These are phyloP conservation scores for Botrytis deweyae DNA, from an alignment of 2,329 filamentous ascomycete species.

Conservation along the genomic window DNA sequence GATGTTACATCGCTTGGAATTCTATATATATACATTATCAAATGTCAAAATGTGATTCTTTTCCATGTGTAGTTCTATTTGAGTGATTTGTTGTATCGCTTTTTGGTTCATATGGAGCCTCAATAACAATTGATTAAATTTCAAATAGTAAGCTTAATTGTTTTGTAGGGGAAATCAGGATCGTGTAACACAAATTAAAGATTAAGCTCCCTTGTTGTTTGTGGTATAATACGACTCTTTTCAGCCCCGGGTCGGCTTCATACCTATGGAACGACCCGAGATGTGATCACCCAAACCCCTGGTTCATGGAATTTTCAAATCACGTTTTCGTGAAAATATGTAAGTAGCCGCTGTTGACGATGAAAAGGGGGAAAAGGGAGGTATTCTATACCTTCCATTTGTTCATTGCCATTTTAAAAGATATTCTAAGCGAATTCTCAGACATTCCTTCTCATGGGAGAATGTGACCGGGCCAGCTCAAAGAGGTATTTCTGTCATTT, in stretches of 20 bases:
- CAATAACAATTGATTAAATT: not conserved
- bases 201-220: not conserved
- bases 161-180: not conserved
- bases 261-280: constrained; percentile 32
- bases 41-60: not conserved
- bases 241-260: constrained; percentile 15
- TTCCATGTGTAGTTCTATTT: not conserved
- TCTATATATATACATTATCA: not conserved
- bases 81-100: not conserved
- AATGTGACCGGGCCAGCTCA: not conserved
- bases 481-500: not conserved
- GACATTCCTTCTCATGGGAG: not conserved
- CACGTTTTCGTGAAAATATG: constrained; percentile 10
- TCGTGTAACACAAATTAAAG: not conserved
- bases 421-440: not conserved
- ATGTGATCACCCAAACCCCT: constrained; percentile 33
- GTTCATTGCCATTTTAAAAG: not conserved
- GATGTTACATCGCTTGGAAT: not conserved
- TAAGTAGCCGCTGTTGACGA: constrained; percentile 21
- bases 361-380: constrained; percentile 18
- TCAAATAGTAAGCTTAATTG: not conserved
- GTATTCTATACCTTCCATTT: not conserved
- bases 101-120: not conserved
- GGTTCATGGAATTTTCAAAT: constrained; percentile 26
- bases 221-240: constrained; percentile 3